Conservation (phyloP, 2,329 filamentous ascomycete genomes). For the Gnomoniopsis sp. region DNA sequence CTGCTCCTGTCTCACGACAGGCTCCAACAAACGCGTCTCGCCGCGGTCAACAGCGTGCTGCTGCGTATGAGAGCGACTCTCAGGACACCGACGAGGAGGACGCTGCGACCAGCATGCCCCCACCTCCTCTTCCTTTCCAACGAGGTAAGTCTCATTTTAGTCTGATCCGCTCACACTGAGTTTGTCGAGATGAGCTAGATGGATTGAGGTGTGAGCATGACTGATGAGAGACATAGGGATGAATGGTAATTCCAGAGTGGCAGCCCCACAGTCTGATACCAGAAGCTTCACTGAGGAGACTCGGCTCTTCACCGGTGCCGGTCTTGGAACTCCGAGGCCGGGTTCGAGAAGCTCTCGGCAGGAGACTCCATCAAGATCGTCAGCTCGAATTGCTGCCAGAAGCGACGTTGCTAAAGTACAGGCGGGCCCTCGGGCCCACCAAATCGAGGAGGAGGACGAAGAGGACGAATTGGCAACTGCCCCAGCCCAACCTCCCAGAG, state of each 20-base stretch:
- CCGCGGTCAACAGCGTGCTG: not conserved
- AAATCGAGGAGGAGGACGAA: constrained; percentile 4
- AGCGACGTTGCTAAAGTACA: not conserved
- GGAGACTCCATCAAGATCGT: constrained; percentile 1
- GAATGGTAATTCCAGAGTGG: not conserved
- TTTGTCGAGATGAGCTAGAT: not conserved
- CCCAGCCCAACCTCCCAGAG: not conserved
- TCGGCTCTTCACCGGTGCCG: constrained; percentile 20
- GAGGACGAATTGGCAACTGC: not conserved
- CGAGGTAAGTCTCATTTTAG: not conserved
- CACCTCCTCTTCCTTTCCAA: not conserved
- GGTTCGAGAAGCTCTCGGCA: not conserved
- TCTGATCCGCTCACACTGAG: not conserved
- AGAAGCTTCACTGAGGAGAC: constrained; percentile 27
- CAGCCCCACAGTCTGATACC: constrained; percentile 7
- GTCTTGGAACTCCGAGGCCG: constrained; percentile 19
- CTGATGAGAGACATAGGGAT: not conserved
- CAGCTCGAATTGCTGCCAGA: constrained; percentile 1
- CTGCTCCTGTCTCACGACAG: not conserved
- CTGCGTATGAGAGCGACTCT: not conserved
- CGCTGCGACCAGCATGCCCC: not conserved
- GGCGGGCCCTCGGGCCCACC: not conserved
- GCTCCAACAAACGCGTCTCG: not conserved
- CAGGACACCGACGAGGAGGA: not conserved
- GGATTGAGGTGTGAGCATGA: not conserved